A percentile compares a stretch with the other conserved stretches of the same genome.
Conservation (phyloP, 1,284 basidiomycete species). For the Ustilago loliicola region DNA sequence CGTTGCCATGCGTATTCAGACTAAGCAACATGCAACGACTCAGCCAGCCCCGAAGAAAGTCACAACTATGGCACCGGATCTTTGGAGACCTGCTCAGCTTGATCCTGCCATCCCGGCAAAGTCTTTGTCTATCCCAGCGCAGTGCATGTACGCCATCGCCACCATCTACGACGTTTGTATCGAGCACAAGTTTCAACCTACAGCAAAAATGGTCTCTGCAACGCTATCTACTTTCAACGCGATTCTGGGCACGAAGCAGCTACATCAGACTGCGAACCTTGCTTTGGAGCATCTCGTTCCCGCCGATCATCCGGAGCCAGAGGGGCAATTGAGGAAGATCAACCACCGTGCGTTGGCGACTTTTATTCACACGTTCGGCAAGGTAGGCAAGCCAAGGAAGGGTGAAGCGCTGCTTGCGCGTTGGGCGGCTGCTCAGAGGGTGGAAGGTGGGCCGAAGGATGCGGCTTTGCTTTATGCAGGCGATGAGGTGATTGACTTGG, state of each 20-base stretch:
- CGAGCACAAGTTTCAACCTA: slow-evolving; percentile 10
- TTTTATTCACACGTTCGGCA: slow-evolving; percentile 35
- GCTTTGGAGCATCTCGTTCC: slow-evolving; percentile 19
- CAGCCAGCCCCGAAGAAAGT: slow-evolving; percentile 22
- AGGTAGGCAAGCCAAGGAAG: slow-evolving; percentile 8
- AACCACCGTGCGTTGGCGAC: slow-evolving; percentile 25
- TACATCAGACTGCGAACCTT: slow-evolving; percentile 18
- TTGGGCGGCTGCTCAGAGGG: slow-evolving; percentile 37
- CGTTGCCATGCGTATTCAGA: slow-evolving; percentile 27
- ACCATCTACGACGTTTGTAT: slow-evolving; percentile 41
- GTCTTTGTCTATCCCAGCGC: slow-evolving; percentile 30
- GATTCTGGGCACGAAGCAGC: slow-evolving; percentile 11
- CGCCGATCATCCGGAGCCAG: not conserved
- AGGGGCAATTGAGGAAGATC: slow-evolving; percentile 10
- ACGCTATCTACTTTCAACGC: slow-evolving; percentile 28
- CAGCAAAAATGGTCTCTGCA: slow-evolving; percentile 35
- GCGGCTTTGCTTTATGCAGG: slow-evolving; percentile 9
- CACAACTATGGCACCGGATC: not conserved
- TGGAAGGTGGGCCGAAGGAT: not conserved
- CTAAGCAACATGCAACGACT: slow-evolving; percentile 18
- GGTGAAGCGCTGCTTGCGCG: slow-evolving; percentile 25
- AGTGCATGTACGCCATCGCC: slow-evolving; percentile 50
- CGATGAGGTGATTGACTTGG: slow-evolving; percentile 17
- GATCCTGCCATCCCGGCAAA: slow-evolving; percentile 31
- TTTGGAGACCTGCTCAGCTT: slow-evolving; percentile 36